These are phyloP conservation scores for Gloeophyllum trabeum DNA, from an alignment of 768 basidiomycete genomes.

Conservation along the genomic window DNA sequence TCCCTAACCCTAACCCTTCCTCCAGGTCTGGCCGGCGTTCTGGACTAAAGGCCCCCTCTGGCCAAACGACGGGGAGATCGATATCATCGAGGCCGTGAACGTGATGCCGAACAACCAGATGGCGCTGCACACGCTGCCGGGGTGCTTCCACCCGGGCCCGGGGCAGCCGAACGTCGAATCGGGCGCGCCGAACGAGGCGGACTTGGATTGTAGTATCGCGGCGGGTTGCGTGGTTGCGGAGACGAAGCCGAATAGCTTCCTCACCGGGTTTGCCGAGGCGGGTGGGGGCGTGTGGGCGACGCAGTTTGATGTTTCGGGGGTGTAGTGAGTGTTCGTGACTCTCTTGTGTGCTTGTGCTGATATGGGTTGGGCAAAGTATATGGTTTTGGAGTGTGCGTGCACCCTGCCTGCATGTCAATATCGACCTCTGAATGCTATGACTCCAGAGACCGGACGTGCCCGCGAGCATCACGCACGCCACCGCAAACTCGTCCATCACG, in stretches of 20 bases:
- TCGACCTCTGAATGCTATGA: neutral
- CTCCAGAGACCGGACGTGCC: conserved; percentile 26
- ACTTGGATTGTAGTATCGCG: conserved; percentile 19
- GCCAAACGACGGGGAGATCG: conserved; percentile 41
- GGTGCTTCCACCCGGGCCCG: conserved; percentile 22
- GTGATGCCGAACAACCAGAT: conserved; percentile 37
- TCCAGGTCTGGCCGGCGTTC: conserved; percentile 28
- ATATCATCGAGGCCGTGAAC: conserved; percentile 56
- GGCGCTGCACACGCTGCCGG: conserved; percentile 38
- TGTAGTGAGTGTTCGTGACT: conserved; percentile 24
- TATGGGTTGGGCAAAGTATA: conserved; percentile 20
- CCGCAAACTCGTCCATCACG: conserved; percentile 17
- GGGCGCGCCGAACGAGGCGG: conserved; percentile 7
- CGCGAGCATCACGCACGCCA: conserved; percentile 16
- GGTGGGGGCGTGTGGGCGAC: conserved; percentile 63
- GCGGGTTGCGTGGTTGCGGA: conserved; percentile 25
- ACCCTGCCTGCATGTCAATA: neutral
- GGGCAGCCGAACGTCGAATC: conserved; percentile 21
- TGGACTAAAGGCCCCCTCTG: conserved; percentile 23
- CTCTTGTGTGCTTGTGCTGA: conserved; percentile 4
- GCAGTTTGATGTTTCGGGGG: conserved; percentile 50
- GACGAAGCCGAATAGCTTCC: conserved; percentile 26
- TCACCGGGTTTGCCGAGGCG: conserved; percentile 27
- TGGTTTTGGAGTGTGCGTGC: conserved; percentile 37
- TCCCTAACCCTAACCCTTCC: conserved; percentile 7